Evolutionary conservation across 2,329 filamentous ascomycete genomes (phyloP), one percentile per base, ranked within the genome.

Genomic region (Diaporthe sp.): DNA sequence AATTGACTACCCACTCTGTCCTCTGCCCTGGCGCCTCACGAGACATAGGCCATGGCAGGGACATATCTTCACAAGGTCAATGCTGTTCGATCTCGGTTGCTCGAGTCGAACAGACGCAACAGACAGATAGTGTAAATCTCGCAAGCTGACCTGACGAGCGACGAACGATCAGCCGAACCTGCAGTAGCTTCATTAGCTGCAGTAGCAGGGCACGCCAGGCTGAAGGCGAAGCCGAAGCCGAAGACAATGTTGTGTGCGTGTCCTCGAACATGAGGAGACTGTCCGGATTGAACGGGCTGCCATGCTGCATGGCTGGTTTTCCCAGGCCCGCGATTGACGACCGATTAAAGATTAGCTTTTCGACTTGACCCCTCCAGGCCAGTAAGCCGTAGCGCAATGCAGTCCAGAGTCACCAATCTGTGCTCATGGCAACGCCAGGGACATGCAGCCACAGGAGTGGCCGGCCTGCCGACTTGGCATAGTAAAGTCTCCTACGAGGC

Each of bases 331-430:
- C 69, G 69, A 54, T 72, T 61, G 70, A 72, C 33, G 35, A 64
- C 45, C 45, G 19, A 40, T 25, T 64, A 64, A 35, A 72, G 57
- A 54, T 30, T 64, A 54, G 70, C 42, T 28, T 64, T 40, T 35
- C 47, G 57, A 64, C 70, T 64, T 64, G 45, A 54, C 61, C 71
- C 25, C 71, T 45, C 68, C 71, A 67, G 71, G 74, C 61, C 55
- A 38, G 60, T 57, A 57, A 40, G 25, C 55, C 74, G 66, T 73
- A 73, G 74, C 67, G 74, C 60, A 47, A 74, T 76, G 74, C 74
- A 66, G 47, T 30, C 33, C 64, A 68, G n/a, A 67, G 45, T 67
- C 66, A 72, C 66, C 55, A 52, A 57, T 75, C 71, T 60, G 71
- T 71, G 74, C 74, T 71, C 66, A 60, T 25, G 64, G 57, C 71